Conservation (phyloP, 306 rosid genomes). For the Citrullus colocynthis region DNA sequence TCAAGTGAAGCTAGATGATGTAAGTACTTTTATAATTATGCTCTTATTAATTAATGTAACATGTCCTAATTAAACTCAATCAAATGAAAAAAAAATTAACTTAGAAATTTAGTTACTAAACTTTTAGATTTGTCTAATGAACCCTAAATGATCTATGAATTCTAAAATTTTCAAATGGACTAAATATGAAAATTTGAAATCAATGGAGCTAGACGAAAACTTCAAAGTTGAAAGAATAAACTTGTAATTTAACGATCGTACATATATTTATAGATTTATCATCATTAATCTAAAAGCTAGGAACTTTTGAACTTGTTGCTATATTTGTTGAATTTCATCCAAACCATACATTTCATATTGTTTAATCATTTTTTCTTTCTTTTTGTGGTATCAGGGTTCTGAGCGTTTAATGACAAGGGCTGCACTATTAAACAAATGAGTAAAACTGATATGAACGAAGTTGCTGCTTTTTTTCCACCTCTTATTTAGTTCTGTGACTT, state of each 20-base stretch:
- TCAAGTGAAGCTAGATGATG: conserved; percentile 71
- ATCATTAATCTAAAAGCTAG: no score
- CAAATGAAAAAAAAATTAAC: no score
- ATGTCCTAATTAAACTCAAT: background rate
- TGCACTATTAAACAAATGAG: conserved; percentile 54
- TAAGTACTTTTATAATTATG: conserved; percentile 20
- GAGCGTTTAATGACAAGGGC: conserved; percentile 63
- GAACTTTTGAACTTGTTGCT: no score
- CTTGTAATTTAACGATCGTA: no score
- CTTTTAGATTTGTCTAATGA: no score
- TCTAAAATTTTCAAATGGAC: no score
- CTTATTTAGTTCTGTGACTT: background rate
- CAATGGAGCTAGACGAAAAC: no score
- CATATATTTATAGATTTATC: no score
- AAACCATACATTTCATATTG: background rate
- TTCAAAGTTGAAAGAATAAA: no score
- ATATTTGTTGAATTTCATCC: background rate
- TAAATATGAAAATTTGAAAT: no score
- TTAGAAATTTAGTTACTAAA: no score
- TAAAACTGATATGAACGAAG: background rate
- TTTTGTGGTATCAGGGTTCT: conserved; percentile 27
- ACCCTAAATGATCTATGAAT: no score
- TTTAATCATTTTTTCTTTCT: background rate
- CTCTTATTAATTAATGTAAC: background rate
- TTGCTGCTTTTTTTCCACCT: background rate